Conservation (phyloP, 164 flowering plant genomes). For the Hamamelis virginiana region DNA sequence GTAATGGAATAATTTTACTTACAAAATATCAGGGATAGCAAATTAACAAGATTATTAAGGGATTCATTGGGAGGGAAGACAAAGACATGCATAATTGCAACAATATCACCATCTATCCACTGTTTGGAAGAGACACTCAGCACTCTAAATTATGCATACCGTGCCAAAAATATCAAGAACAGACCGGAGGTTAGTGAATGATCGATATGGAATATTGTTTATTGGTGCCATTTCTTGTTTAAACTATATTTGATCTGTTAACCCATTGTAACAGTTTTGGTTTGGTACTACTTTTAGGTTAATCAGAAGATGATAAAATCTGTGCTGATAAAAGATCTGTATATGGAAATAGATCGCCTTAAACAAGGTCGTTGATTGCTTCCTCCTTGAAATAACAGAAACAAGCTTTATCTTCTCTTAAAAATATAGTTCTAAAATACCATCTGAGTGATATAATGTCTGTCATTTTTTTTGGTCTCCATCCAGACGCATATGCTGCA, state of each 20-base stretch:
- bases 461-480: constrained; percentile 1
- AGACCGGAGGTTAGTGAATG: constrained; percentile 76
- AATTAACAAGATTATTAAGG: constrained; percentile 73
- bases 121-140: constrained; percentile 88
- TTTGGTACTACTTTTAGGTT: constrained; percentile 49
- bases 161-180: constrained; percentile 95
- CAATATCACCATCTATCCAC: constrained; percentile 72
- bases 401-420: neutral
- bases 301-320: constrained; percentile 99
- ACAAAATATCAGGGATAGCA: constrained; percentile 67
- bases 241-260: neutral
- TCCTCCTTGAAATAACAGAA: constrained; percentile 6
- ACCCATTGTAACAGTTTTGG: constrained; percentile 1
- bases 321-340: constrained; percentile 91
- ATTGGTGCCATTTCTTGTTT: neutral
- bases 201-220: no score
- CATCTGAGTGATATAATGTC: neutral
- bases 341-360: constrained; percentile 88
- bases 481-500: constrained; percentile 77
- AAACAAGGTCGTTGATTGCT: constrained; percentile 71
- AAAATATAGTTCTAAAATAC: neutral
- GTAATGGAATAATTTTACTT: neutral
- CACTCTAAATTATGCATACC: constrained; percentile 95
- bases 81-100: constrained; percentile 88
- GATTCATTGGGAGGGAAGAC: constrained; percentile 92